A percentile compares a stretch with the other conserved stretches of the same genome.
phyloP scores from a whole-genome alignment of 164 flowering plant species.

The Saururus chinensis region DNA sequence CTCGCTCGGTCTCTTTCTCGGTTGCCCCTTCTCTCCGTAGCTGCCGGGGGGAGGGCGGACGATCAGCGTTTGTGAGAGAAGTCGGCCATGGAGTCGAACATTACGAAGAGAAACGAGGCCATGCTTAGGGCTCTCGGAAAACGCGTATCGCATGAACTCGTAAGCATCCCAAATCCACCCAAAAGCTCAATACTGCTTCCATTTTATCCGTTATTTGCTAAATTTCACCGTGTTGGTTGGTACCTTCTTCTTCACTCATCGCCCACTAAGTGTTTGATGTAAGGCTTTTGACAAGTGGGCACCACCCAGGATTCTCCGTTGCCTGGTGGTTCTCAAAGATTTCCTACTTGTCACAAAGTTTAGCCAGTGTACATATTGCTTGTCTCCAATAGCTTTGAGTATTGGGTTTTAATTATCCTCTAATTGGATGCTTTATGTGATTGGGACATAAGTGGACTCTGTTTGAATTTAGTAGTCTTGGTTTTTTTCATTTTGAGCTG shows the following conservation, averaged over 20 bases:
- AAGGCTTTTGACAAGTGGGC: too few relatives aligned
- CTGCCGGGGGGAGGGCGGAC: slow-evolving; percentile 18
- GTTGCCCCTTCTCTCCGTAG: too few relatives aligned
- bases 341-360: too few relatives aligned
- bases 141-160: slow-evolving; percentile 1
- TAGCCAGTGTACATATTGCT: too few relatives aligned
- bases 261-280: too few relatives aligned
- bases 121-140: slow-evolving; percentile 2
- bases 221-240: neutral
- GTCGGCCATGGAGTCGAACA: slow-evolving; percentile 1
- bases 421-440: neutral
- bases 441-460: neutral
- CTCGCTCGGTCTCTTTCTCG: too few relatives aligned
- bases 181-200: neutral
- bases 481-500: neutral
- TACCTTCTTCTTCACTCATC: too few relatives aligned
- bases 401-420: too few relatives aligned
- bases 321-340: too few relatives aligned
- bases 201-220: neutral
- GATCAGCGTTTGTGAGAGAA: neutral
- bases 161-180: neutral
- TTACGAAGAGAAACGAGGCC: slow-evolving; percentile 5
- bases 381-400: too few relatives aligned
- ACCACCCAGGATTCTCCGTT: too few relatives aligned
- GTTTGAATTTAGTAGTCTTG: neutral